These are phyloP conservation scores for Tulasnella sp. DNA, from an alignment of 768 basidiomycete species.

Conservation along the genomic window DNA sequence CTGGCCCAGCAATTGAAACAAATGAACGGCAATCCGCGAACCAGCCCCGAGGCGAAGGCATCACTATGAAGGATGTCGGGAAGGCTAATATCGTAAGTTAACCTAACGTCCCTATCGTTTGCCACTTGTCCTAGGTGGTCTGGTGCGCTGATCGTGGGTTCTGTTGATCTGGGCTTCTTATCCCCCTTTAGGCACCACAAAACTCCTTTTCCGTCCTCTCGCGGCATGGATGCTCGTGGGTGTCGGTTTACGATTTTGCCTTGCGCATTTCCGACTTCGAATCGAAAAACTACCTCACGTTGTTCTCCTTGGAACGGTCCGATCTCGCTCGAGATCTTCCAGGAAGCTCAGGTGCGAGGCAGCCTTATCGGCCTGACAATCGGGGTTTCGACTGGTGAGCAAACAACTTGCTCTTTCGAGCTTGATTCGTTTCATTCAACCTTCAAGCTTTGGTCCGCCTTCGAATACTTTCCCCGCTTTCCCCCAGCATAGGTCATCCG, in stretches of 20 bases:
- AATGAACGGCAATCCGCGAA: not conserved
- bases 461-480: not conserved
- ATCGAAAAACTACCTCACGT: not conserved
- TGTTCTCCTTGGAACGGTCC: not conserved
- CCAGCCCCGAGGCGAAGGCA: not conserved
- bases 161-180: not conserved
- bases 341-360: slow-evolving; percentile 14
- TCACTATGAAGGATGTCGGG: not conserved
- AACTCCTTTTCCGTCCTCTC: not conserved
- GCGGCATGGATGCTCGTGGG: not conserved
- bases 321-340: not conserved
- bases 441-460: not conserved
- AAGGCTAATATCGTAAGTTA: slow-evolving; percentile 4
- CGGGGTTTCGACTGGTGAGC: slow-evolving; percentile 10
- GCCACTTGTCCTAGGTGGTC: not conserved
- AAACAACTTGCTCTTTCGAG: not conserved
- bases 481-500: not conserved
- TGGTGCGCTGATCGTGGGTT: not conserved
- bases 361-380: slow-evolving; percentile 6
- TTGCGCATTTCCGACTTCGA: not conserved
- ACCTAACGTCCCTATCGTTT: not conserved
- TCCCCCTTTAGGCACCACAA: not conserved
- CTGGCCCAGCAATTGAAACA: not conserved
- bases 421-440: not conserved
- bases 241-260: not conserved